These are phyloP conservation scores for Fusarium sp. DNA, from an alignment of 2,329 filamentous ascomycete genomes.

Conservation along the genomic window DNA sequence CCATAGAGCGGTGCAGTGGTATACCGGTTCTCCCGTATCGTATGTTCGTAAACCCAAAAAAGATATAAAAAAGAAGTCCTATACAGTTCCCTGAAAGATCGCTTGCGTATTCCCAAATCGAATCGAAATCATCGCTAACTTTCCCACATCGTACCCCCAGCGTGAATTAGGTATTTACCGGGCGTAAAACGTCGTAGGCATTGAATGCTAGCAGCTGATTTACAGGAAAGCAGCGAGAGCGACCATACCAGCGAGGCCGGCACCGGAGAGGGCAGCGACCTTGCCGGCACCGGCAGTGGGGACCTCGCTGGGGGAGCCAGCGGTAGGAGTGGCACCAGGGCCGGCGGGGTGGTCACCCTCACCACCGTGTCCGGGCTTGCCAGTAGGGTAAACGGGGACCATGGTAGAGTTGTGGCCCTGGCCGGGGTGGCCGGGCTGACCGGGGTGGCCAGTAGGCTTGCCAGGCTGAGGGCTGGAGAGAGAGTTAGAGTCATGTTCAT, in stretches of 20 bases:
- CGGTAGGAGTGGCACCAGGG: constrained; percentile 46
- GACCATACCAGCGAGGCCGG: constrained; percentile 69
- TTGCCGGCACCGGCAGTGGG: constrained; percentile 68
- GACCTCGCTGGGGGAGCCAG: constrained; percentile 51
- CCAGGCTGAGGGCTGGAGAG: constrained; percentile 21
- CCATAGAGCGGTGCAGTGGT: constrained; percentile 47
- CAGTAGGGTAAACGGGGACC: constrained; percentile 37
- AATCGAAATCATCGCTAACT: constrained; percentile 47
- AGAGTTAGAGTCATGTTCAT: constrained; percentile 30
- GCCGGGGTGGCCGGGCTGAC: constrained; percentile 39
- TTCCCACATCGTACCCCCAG: constrained; percentile 51
- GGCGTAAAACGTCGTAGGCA: constrained; percentile 55
- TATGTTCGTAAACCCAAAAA: constrained; percentile 51
- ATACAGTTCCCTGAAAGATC: constrained; percentile 49
- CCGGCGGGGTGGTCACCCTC: constrained; percentile 14
- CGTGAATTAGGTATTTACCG: constrained; percentile 54
- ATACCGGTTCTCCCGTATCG: constrained; percentile 48
- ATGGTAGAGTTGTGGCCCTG: constrained; percentile 52
- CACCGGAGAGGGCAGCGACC: constrained; percentile 66
- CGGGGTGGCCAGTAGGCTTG: background rate
- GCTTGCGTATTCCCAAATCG: constrained; percentile 35
- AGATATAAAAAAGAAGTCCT: constrained; percentile 44
- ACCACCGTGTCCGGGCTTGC: constrained; percentile 27
- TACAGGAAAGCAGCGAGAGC: constrained; percentile 70
- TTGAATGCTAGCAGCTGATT: constrained; percentile 55